Base-by-base conservation (phyloP, 2,329 filamentous ascomycete genomes). In the Pyrenophora graminea region DNA sequence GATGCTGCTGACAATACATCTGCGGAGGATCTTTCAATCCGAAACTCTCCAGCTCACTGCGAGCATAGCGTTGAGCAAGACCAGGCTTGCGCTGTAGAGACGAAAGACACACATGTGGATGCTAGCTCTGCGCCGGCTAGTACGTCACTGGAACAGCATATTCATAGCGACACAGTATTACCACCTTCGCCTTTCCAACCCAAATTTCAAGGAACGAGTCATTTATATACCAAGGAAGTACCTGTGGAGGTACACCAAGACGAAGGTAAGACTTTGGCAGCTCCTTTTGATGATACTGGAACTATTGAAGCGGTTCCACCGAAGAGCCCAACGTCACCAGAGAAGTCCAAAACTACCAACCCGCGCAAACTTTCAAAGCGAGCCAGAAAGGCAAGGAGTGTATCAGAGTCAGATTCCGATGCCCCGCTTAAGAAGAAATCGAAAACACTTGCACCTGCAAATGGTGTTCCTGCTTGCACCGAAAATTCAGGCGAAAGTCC, bases 381-480 rank as follows among this genome's bases (percentile, higher is more conserved):
- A 8, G 19, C 31, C n/a, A 42, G 32, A 13, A 30, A 33, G 4
- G 33, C 48, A 13, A 31, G 45, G 15, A 23, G 19, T 10, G 23
- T 33, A 15, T 58, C 51, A 3, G 57, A 45, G 8, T 49, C 48
- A 0, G 56, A 59, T 3, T 32, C 39, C 12, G 41, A 45, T 8
- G 33, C 31, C n/a, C 43, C 44, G 4, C 5, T 15, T 1, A 58
- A 10, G 39, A 60, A 60, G 41, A 58, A 31, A 34, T 41, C 33
- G 2, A 59, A 37, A 39, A 43, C 27, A 6, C 10, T 2, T 15
- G 5, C 9, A 2, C 10, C 30, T 34, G 12, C 21, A 3, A 39
- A 40, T 19, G 18, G 10, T 30, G 27, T 23, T 17, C 19, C 27
- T 34, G 6, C 19, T 21, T 8, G 5, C 7, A 33, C 10, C 9